Percentiles rank a stretch among this genome's conserved stretches.
Evolutionary conservation across 345 rosid species (phyloP).

Genomic region (Populus nigra): DNA sequence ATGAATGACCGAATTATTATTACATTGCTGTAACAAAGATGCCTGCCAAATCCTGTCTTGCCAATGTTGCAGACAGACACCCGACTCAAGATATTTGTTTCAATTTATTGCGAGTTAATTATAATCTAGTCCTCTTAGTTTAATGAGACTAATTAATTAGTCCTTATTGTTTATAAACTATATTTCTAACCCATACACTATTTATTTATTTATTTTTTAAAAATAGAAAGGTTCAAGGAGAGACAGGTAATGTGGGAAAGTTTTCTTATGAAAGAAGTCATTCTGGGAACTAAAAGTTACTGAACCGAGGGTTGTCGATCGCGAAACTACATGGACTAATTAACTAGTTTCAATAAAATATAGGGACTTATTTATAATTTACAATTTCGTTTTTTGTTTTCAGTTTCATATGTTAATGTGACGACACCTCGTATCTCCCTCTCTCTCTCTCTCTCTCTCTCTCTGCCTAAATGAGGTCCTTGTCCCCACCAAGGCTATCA

Average conservation of each 20-base stretch:
- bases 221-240: not conserved
- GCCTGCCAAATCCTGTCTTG: not conserved
- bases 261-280: not conserved
- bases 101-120: too few species aligned
- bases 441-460: not conserved
- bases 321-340: not conserved
- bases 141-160: not conserved
- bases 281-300: not conserved
- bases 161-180: not conserved
- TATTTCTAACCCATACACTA: not conserved
- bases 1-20: not conserved
- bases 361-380: not conserved
- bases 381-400: too few species aligned
- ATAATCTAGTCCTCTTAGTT: too few species aligned
- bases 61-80: not conserved
- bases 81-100: not conserved
- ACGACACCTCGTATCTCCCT: too few species aligned
- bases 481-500: not conserved
- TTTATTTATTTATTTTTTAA: too few species aligned
- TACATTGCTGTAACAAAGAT: not conserved
- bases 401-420: too few species aligned
- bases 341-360: not conserved
- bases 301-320: not conserved
- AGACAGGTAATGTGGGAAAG: too few species aligned
- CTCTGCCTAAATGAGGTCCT: not conserved